Conservation (phyloP, 1,284 basidiomycete genomes). For the Leccinum subfulvum region DNA sequence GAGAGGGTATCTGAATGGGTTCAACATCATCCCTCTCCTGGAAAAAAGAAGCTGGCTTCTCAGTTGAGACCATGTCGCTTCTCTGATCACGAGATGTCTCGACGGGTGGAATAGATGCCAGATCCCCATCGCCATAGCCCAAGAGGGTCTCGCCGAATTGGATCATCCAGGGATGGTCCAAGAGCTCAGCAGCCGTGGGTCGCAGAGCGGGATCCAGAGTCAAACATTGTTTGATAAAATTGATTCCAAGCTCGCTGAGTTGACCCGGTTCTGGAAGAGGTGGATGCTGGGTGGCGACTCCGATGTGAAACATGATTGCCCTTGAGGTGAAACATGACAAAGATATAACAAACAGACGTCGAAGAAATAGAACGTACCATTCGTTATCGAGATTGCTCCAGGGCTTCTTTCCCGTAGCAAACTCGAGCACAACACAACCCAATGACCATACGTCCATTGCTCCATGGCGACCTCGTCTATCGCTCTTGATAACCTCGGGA, state of each 20-base stretch:
- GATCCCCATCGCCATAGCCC: constrained; percentile 65
- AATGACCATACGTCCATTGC: constrained; percentile 99
- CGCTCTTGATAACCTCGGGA: constrained; percentile 96
- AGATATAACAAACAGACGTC: background rate
- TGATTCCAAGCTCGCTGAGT: constrained; percentile 87
- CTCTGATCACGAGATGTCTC: constrained; percentile 47
- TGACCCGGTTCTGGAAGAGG: constrained; percentile 91
- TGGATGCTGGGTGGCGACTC: constrained; percentile 95
- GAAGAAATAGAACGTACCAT: constrained; percentile 60
- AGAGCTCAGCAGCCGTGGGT: constrained; percentile 83
- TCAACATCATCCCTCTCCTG: constrained; percentile 65
- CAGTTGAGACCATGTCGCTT: constrained; percentile 52
- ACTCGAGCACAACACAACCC: constrained; percentile 96
- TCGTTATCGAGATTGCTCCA: constrained; percentile 99
- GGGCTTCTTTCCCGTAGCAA: constrained; percentile 93
- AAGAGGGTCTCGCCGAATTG: constrained; percentile 70
- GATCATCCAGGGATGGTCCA: constrained; percentile 90
- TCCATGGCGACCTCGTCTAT: constrained; percentile 83
- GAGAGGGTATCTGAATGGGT: constrained; percentile 44
- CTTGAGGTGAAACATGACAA: constrained; percentile 31
- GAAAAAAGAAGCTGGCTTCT: constrained; percentile 54
- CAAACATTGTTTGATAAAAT: constrained; percentile 91
- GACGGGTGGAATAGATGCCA: constrained; percentile 48
- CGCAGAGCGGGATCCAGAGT: constrained; percentile 84
- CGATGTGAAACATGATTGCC: constrained; percentile 99